Evolutionary conservation across 768 basidiomycete genomes (phyloP), one percentile per base, ranked within the genome.

Genomic region (Suillus clintonianus): DNA sequence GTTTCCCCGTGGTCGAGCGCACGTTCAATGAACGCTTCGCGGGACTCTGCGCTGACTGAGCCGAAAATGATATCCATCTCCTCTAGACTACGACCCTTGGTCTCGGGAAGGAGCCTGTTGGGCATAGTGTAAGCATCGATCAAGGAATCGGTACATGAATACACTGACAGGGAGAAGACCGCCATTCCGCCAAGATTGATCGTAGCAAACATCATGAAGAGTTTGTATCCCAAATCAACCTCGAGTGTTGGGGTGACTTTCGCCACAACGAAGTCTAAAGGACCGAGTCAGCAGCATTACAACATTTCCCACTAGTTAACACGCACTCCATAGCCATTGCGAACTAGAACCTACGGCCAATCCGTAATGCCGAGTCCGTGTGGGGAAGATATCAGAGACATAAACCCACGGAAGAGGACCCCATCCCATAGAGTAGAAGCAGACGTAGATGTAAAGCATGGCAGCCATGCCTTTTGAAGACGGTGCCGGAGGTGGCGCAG

Each of bases 381-480:
- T 95, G 8, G 90, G 89, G 84, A 95, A 95, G 68, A 95, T 93
- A 72, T 95, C 94, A 6, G 91, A 81, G 48, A 89, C 89, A 67
- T 89, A 90, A 24, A 91, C 85, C 79, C 77, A 83, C 17, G 83
- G 89, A 14, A 82, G 74, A n/a, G 86, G 87, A 22, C 92, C 93
- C 88, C 91, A 92, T 43, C 91, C 91, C 86, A 94, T 89, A 4
- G 89, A 91, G 75, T 94, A 95, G 76, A 94, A 94, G 73, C 88
- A 89, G 48, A 94, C 91, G 69, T 91, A 95, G 60, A 95, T 85
- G 72, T 95, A 95, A 34, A 95, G 76, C 86, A 93, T 86, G 2
- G 86, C 91, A 4, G 93, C 92, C 93, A 94, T 95, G 1, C 83
- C 94, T 72, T 89, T 87, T 2, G 80, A 81, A 19, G 87, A 82